Percentiles rank a stretch among this genome's conserved stretches.
phyloP scores from a whole-genome alignment of 164 flowering plant species.

The Berberis vulgaris region DNA sequence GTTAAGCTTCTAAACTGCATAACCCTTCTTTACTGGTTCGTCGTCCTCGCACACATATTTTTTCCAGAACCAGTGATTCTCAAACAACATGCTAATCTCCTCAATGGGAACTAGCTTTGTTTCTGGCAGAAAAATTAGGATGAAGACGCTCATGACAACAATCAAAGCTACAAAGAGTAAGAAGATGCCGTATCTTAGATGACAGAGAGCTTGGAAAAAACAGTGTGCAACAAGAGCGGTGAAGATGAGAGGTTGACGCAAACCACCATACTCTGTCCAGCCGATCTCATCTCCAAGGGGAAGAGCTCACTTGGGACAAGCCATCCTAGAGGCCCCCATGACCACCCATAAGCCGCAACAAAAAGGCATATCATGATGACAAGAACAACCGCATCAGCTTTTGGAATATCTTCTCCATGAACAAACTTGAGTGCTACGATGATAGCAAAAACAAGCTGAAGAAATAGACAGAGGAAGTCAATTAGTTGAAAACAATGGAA shows the following conservation, averaged over 20 bases:
- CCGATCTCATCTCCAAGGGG: conserved; percentile 47
- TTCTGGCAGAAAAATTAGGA: conserved; percentile 81
- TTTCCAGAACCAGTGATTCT: conserved; percentile 76
- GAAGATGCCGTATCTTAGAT: conserved; percentile 11
- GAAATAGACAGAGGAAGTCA: neutral
- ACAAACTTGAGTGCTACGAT: conserved; percentile 68
- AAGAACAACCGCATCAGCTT: neutral
- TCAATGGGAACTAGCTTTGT: conserved; percentile 93
- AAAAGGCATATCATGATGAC: neutral
- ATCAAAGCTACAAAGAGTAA: conserved; percentile 66
- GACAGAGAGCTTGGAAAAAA: conserved; percentile 70
- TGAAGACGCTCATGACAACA: conserved; percentile 53
- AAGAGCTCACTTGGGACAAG: conserved; percentile 35
- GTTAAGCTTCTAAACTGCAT: conserved; percentile 35
- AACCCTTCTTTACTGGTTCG: conserved; percentile 7
- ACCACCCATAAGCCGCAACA: conserved; percentile 37
- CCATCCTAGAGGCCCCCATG: conserved; percentile 98
- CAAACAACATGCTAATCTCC: conserved; percentile 53
- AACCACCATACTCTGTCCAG: conserved; percentile 83
- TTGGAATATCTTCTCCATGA: conserved; percentile 25
- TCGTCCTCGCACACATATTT: conserved; percentile 12
- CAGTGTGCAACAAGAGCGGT: conserved; percentile 79
- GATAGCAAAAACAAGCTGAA: conserved; percentile 53
- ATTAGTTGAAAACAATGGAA: neutral
- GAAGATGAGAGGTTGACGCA: conserved; percentile 72